Percentiles rank a stretch among this genome's conserved stretches.
These are phyloP conservation scores for Amaranthus hypochondriacus DNA, from an alignment of 148 eudicot genomes.

Conservation along the genomic window DNA sequence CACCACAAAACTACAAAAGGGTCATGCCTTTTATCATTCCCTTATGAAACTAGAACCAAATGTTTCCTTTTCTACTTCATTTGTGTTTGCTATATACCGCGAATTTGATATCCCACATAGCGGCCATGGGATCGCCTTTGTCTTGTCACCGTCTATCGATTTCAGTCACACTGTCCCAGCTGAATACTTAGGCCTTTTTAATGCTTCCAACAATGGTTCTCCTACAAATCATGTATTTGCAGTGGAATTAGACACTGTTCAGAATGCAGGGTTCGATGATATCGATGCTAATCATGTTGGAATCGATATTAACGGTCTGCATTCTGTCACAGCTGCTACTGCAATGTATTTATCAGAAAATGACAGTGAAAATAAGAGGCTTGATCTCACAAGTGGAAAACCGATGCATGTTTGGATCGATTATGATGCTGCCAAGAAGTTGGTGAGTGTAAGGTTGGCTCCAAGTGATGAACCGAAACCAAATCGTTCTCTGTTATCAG, in stretches of 20 bases:
- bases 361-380: conserved; percentile 8
- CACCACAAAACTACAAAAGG: not conserved
- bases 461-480: conserved; percentile 32
- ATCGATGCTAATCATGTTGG: conserved; percentile 52
- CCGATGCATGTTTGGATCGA: conserved; percentile 40
- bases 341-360: conserved; percentile 26
- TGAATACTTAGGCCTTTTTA: conserved; percentile 49
- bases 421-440: conserved; percentile 27
- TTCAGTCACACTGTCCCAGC: conserved; percentile 31
- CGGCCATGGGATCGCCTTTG: conserved; percentile 20
- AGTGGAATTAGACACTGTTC: conserved; percentile 49
- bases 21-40: conserved; percentile 15
- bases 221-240: conserved; percentile 40
- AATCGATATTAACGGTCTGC: conserved; percentile 35
- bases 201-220: conserved; percentile 32
- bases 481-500: conserved; percentile 24
- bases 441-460: conserved; percentile 30
- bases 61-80: conserved; percentile 18
- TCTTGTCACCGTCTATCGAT: conserved; percentile 13
- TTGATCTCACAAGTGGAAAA: conserved; percentile 33
- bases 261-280: conserved; percentile 34
- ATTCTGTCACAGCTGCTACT: conserved; percentile 21
- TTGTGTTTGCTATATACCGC: conserved; percentile 11
- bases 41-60: conserved; percentile 5
- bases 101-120: not conserved